A percentile compares a stretch with the other conserved stretches of the same genome.
These are phyloP conservation scores for Eudorina sp. DNA, from an alignment of 139 green algal species.

Conservation along the genomic window DNA sequence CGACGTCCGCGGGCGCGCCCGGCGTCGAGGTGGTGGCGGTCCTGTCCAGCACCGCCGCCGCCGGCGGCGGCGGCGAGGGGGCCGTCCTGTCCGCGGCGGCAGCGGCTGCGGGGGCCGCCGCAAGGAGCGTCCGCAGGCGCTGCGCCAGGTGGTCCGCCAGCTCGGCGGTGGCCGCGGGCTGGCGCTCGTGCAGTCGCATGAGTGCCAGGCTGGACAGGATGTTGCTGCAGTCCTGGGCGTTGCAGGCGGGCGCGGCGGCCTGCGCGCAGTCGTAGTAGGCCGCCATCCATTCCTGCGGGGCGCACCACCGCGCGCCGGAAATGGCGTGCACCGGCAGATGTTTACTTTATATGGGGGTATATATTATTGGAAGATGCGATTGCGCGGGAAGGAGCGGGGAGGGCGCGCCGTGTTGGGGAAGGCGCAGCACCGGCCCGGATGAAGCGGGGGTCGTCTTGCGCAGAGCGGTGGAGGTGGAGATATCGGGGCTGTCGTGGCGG, in stretches of 20 bases:
- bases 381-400: no score
- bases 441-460: no score
- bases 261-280: conserved; percentile 3
- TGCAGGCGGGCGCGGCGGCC: neutral
- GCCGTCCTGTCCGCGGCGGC: no score
- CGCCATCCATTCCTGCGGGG: conserved; percentile 28
- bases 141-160: neutral
- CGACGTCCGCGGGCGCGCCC: neutral
- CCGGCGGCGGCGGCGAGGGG: neutral
- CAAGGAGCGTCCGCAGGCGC: neutral
- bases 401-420: no score
- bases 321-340: no score
- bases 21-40: no score
- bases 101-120: neutral
- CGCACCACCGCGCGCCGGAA: no score
- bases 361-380: no score
- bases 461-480: no score
- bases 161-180: neutral
- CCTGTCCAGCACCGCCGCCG: neutral
- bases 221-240: conserved; percentile 27
- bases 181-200: neutral
- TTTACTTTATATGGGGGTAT: no score
- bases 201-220: conserved; percentile 20
- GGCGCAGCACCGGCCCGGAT: no score
- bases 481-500: no score